Evolutionary conservation across 176 grass and related monocot species (phyloP).

Genomic region (Secale cereale): DNA sequence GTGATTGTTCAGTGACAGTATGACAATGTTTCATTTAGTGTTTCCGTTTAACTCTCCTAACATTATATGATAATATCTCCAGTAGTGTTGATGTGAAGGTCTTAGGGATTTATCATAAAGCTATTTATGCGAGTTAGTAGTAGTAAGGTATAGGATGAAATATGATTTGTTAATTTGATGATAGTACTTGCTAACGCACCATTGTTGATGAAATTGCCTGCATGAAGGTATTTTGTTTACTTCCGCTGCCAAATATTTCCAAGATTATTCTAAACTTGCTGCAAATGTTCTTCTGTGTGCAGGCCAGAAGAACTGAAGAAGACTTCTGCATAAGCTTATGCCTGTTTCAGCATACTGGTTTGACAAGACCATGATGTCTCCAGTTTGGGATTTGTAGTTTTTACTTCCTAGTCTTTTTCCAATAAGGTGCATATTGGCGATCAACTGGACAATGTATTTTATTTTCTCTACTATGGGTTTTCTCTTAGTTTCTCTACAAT

Average conservation of each 20-base stretch:
- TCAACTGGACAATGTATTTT: conserved; percentile 29
- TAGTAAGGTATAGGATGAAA: not conserved
- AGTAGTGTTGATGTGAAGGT: not conserved
- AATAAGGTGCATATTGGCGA: conserved; percentile 43
- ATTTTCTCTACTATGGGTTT: conserved; percentile 1
- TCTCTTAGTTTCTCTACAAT: conserved; percentile 10
- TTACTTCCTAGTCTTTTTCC: conserved; percentile 22
- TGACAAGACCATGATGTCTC: conserved; percentile 29
- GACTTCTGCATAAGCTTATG: not conserved
- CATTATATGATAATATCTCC: not conserved
- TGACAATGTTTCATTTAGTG: not conserved
- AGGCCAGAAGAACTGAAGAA: conserved; percentile 47
- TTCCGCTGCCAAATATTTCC: not conserved
- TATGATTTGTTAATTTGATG: not conserved
- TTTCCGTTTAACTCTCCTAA: not conserved
- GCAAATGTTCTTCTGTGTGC: conserved; percentile 6
- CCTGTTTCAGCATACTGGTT: conserved; percentile 7
- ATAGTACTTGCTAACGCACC: not conserved
- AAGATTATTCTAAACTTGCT: conserved; percentile 16
- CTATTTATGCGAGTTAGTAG: not conserved
- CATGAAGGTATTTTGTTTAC: not conserved
- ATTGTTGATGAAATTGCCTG: not conserved
- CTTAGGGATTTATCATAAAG: not conserved
- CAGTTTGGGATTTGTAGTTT: conserved; percentile 26
- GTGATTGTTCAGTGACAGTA: not conserved